Base-by-base conservation (phyloP, 495 filamentous ascomycete species). In the Podospora bellae-mahoneyi region DNA sequence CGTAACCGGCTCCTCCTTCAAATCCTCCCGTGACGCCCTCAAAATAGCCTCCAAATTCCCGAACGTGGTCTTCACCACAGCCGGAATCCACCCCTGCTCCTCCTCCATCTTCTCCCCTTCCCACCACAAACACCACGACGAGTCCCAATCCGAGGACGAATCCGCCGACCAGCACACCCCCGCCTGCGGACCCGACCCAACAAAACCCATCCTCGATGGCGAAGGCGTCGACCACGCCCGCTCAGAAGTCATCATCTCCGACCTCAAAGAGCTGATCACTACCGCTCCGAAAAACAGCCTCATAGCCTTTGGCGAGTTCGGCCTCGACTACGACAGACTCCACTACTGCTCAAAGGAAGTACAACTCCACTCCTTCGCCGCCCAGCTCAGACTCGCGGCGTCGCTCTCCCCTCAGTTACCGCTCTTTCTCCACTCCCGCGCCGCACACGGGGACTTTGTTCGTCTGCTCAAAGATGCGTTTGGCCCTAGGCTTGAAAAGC, bases 301-400 rank as follows among this genome's bases (percentile, higher is more conserved):
- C 20, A 89, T 92, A 15, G 96, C 95, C 23, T 96, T 97, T 75
- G 95, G 95, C 56, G 95, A 99, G 75, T 92, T 99, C 66, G 95
- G 95, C 9, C 87, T 99, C 1, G 95, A 99, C 79, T 99, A 98
- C 75, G 95, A 99, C 78, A 86, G 95, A 2, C 80, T 99, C 15
- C 89, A 90, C 72, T 88, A 93, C 72, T 91, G 87, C 72, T 83
- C 86, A 1, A 90, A 87, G 60, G 90, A 92, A 28, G 82, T 87
- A 4, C 95, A 99, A 74, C 83, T 93, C 7, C 89, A 91, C 70
- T 96, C 92, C 68, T 99, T 99, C 75, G 86, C 86, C 4, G 84
- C 84, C 5, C 95, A 98, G 75, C 86, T 89, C 0, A 87, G 90
- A 27, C 82, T 97, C 13, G 94, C 93, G 0, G 70, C 79, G 0